Percentiles rank a stretch among this genome's conserved stretches.
These are phyloP conservation scores for Venturia aucupariae DNA, from an alignment of 2,329 filamentous ascomycete species.

Conservation along the genomic window DNA sequence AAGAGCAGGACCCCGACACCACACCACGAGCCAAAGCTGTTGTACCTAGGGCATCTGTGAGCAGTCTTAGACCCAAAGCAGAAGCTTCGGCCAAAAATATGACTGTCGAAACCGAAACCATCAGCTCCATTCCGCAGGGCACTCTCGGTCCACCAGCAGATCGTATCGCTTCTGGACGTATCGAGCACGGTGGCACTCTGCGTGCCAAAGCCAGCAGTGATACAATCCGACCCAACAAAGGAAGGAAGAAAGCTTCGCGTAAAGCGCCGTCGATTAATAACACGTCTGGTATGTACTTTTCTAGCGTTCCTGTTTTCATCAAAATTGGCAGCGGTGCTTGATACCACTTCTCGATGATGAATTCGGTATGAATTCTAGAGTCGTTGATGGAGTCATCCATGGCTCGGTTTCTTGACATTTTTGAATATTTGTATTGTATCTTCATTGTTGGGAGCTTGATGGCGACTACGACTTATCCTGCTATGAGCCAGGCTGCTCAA, in stretches of 20 bases:
- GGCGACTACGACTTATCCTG: background rate
- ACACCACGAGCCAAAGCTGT: conserved; percentile 24
- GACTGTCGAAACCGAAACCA: conserved; percentile 96
- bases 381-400: background rate
- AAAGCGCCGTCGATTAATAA: conserved; percentile 65
- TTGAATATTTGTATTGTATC: background rate
- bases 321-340: background rate
- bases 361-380: background rate
- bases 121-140: conserved; percentile 80
- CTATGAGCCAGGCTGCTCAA: background rate
- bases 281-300: conserved; percentile 57
- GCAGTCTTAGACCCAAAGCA: conserved; percentile 56
- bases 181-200: conserved; percentile 61
- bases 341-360: background rate
- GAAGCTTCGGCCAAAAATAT: conserved; percentile 80
- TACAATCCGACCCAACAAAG: conserved; percentile 88
- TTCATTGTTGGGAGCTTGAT: conserved; percentile 8
- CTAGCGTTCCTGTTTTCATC: conserved; percentile 12
- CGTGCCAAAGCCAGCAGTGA: conserved; percentile 86
- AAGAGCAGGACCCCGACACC: conserved; percentile 14
- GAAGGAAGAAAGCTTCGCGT: conserved; percentile 70
- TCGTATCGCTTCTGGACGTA: conserved; percentile 47
- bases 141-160: conserved; percentile 57
- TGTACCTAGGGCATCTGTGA: conserved; percentile 50
- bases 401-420: background rate